These are phyloP conservation scores for Russula earlei DNA, from an alignment of 768 basidiomycete species.

Conservation along the genomic window DNA sequence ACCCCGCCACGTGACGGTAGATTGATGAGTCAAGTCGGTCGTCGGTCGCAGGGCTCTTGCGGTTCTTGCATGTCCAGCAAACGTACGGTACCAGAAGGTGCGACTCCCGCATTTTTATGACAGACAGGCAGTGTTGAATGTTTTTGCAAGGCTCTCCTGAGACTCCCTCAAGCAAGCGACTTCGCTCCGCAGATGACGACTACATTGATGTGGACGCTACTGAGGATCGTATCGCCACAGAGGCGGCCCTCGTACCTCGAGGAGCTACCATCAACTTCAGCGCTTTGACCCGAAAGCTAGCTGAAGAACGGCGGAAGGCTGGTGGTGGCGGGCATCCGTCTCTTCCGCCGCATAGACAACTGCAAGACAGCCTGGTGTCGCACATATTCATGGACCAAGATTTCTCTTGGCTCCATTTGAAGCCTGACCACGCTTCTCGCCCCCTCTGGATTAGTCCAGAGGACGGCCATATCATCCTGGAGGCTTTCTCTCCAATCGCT, in stretches of 20 bases:
- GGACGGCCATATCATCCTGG: constrained; percentile 88
- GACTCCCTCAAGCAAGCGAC: constrained; percentile 30
- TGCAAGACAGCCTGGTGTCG: constrained; percentile 69
- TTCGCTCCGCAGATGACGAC: constrained; percentile 44
- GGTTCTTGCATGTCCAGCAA: constrained; percentile 13
- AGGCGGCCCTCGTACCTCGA: constrained; percentile 44
- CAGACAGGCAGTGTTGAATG: background rate
- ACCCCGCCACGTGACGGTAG: background rate
- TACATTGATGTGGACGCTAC: constrained; percentile 47
- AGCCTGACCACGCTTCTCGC: constrained; percentile 82
- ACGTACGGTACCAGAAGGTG: constrained; percentile 24
- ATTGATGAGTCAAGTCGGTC: background rate
- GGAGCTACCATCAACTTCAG: constrained; percentile 82
- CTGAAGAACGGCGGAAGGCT: constrained; percentile 42
- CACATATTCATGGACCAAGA: constrained; percentile 81
- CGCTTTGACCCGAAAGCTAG: constrained; percentile 71
- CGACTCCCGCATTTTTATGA: background rate
- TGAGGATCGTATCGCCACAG: constrained; percentile 39
- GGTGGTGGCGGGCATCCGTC: constrained; percentile 39
- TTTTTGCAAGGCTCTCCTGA: constrained; percentile 20
- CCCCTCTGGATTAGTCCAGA: constrained; percentile 96
- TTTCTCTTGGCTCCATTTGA: constrained; percentile 79
- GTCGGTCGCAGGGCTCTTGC: background rate
- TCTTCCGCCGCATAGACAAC: constrained; percentile 55
- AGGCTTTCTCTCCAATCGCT: constrained; percentile 95